Evolutionary conservation across 768 basidiomycete genomes (phyloP), one percentile per base, ranked within the genome.

Genomic region (Leccinum obscurum): DNA sequence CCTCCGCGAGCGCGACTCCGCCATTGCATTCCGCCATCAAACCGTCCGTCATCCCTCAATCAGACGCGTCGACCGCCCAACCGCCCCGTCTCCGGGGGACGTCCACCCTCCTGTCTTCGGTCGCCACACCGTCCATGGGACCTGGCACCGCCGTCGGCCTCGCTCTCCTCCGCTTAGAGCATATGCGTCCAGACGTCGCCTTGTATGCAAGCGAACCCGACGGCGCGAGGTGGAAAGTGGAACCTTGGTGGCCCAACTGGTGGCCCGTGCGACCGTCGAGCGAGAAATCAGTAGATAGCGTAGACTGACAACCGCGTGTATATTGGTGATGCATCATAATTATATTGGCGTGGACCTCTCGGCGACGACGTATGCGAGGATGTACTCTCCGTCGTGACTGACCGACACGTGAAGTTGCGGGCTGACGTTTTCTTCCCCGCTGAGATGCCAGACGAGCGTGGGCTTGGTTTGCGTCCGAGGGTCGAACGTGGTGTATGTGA

Each of bases 371-470:
- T 83, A 83, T 14, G 89, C 81, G 57, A 87, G 78, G 14, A 91
- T 79, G 69, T 92, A 89, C 46, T 90, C 88, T 11, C 88, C 89
- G 65, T 94, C 93, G 64, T 94, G 93, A 66, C 89, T 92, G 48
- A 90, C 83, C 49, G 89, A 92, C 26, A 85, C 81, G 66, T 92
- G 87, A 17, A 90, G 71, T 26, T 17, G 62, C n/a, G 58, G 64
- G 6, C 13, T 20, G 8, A 3, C 7, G 8, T 4, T 2, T 5
- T 15, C 8, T 4, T 20, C 15, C 1, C 6, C 11, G 46, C 15
- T 30, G 17, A 69, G 65, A 51, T 61, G 66, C 52, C 69, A 70
- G 28, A 68, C 55, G 13, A 86, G 78, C 9, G 70, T 64, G 49
- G 85, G 89, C 52, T 77, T 75, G 55, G 82, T 71, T 14, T 59